Evolutionary conservation across 2,329 filamentous ascomycete genomes (phyloP).

Genomic region (Hysterium pulicare): DNA sequence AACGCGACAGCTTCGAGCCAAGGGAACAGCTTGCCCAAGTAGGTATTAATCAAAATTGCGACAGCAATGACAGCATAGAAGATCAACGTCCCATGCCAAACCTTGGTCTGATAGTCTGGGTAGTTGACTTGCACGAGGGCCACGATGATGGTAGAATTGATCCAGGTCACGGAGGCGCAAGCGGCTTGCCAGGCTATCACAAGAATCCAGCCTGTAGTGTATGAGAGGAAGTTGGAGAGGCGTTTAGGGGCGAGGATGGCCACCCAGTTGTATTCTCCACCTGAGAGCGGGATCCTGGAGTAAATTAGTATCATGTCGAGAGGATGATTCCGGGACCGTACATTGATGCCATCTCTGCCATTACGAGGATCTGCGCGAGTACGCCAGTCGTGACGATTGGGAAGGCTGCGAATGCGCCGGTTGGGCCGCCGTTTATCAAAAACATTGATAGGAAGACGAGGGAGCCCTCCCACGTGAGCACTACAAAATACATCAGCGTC

Average conservation of each 20-base stretch:
- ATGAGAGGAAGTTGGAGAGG: conserved; percentile 33
- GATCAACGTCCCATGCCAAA: conserved; percentile 48
- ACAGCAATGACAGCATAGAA: conserved; percentile 38
- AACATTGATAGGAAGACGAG: too few relatives aligned
- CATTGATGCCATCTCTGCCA: conserved; percentile 17
- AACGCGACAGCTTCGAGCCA: conserved; percentile 42
- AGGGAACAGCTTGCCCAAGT: conserved; percentile 40
- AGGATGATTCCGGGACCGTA: conserved; percentile 1
- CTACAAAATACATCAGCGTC: too few relatives aligned
- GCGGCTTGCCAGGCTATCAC: conserved; percentile 1
- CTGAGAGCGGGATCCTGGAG: conserved; percentile 6
- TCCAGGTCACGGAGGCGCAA: background rate
- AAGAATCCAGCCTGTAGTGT: conserved; percentile 17
- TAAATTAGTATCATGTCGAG: background rate
- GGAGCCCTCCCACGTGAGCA: too few relatives aligned
- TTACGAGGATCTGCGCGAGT: conserved; percentile 9
- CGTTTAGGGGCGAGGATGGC: conserved; percentile 31
- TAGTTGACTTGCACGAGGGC: conserved; percentile 24
- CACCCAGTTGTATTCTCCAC: conserved; percentile 24
- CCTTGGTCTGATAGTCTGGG: conserved; percentile 24
- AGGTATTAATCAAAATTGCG: conserved; percentile 37
- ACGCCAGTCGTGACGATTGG: conserved; percentile 13
- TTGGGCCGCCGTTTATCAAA: too few relatives aligned
- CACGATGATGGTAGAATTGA: background rate
- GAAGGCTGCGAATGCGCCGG: conserved; percentile 11